phyloP scores from a whole-genome alignment of 768 basidiomycete genomes.

The Suillus variegatus region DNA sequence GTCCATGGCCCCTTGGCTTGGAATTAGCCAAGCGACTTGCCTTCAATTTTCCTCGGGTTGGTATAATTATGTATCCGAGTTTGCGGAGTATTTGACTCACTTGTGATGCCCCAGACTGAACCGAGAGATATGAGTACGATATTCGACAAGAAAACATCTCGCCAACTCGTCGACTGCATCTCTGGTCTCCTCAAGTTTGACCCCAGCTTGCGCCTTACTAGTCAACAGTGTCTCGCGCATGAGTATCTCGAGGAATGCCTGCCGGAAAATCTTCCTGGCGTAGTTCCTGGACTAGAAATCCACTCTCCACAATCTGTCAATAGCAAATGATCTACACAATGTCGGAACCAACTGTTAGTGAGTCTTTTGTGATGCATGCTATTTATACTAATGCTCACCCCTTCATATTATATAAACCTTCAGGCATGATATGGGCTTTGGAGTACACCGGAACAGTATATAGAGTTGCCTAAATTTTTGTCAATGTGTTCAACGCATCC shows the following conservation, averaged over 20 bases:
- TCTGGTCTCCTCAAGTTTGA: conserved; percentile 90
- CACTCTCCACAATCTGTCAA: background rate
- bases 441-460: background rate
- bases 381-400: background rate
- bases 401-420: background rate
- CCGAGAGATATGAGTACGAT: conserved; percentile 71
- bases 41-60: conserved; percentile 87
- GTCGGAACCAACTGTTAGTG: background rate
- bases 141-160: conserved; percentile 78
- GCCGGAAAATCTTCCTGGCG: conserved; percentile 62
- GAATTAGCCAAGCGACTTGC: conserved; percentile 85
- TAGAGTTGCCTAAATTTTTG: background rate
- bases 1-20: conserved; percentile 82
- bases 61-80: conserved; percentile 20
- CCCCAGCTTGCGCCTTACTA: conserved; percentile 82
- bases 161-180: conserved; percentile 87
- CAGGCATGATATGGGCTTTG: background rate
- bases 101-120: conserved; percentile 45
- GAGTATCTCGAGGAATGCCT: conserved; percentile 82
- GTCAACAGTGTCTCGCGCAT: conserved; percentile 84
- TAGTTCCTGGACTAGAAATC: conserved; percentile 40
- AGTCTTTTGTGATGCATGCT: background rate
- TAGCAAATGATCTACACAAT: background rate
- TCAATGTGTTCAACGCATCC: background rate
- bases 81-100: conserved; percentile 1